Evolutionary conservation across 106 monocot species (phyloP).

Genomic region (Posidonia australis): DNA sequence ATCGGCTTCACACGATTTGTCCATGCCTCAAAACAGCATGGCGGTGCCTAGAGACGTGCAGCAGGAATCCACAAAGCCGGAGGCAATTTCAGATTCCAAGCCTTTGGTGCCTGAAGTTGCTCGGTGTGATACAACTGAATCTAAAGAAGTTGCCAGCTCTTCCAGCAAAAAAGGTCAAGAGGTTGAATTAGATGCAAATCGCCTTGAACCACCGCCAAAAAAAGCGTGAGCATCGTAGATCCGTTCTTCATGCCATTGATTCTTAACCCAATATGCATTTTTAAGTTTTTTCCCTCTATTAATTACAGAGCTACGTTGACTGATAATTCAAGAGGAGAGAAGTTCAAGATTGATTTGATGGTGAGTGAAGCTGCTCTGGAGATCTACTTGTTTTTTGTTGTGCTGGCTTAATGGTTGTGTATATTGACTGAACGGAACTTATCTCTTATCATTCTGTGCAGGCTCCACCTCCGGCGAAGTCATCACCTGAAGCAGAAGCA

Average conservation of each 20-base stretch:
- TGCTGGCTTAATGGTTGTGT: too few relatives aligned
- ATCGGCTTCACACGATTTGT: background rate
- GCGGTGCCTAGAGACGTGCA: background rate
- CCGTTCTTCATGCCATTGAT: background rate
- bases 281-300: background rate
- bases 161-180: constrained; percentile 13
- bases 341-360: constrained; percentile 88
- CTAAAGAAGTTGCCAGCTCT: constrained; percentile 13
- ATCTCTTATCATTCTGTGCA: constrained; percentile 6
- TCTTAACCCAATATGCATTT: background rate
- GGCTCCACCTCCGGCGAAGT: constrained; percentile 78
- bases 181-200: constrained; percentile 20
- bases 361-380: constrained; percentile 24
- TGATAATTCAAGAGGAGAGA: constrained; percentile 39
- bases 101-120: background rate
- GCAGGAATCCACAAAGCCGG: constrained; percentile 19
- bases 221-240: constrained; percentile 46
- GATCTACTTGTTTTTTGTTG: constrained; percentile 3
- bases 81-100: constrained; percentile 13
- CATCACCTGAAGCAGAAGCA: constrained; percentile 47
- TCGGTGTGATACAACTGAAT: constrained; percentile 8
- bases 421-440: background rate
- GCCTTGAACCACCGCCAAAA: constrained; percentile 16
- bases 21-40: background rate
- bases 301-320: constrained; percentile 19